phyloP scores from a whole-genome alignment of 352 stramenopile species.

The Phytophthora vignae region DNA sequence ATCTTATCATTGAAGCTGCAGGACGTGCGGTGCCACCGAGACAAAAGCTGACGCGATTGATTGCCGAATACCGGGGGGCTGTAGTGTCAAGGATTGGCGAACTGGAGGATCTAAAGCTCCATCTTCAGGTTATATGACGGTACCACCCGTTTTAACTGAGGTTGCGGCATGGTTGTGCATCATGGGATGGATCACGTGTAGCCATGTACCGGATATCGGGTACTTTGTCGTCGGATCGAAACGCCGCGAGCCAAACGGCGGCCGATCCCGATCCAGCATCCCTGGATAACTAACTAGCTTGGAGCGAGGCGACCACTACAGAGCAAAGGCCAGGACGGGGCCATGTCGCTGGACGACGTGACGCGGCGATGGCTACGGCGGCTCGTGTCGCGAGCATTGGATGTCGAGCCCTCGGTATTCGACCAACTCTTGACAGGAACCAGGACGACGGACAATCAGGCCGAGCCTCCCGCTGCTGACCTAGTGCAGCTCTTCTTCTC shows the following conservation, averaged over 20 bases:
- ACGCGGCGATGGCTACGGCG: constrained; percentile 65
- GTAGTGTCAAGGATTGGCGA: neutral
- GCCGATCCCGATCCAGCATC: constrained; percentile 1
- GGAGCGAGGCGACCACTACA: neutral
- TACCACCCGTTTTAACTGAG: neutral
- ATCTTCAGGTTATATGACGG: neutral
- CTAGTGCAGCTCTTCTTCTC: constrained; percentile 70
- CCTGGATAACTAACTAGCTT: too few species aligned
- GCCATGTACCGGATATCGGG: constrained; percentile 19
- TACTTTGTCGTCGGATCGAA: constrained; percentile 26
- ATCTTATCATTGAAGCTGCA: neutral
- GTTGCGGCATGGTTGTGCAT: neutral
- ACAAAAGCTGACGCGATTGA: neutral
- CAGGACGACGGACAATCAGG: constrained; percentile 46
- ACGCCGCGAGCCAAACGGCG: constrained; percentile 29
- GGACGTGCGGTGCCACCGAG: neutral
- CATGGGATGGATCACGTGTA: too few species aligned
- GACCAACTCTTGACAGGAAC: constrained; percentile 58
- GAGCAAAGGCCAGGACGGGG: neutral
- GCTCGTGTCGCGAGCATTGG: constrained; percentile 67
- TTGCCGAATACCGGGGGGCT: neutral
- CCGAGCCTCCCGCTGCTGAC: constrained; percentile 42
- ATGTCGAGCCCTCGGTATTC: constrained; percentile 63
- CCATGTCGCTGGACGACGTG: constrained; percentile 59
- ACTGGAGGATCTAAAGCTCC: neutral